Base-by-base conservation (phyloP, 768 basidiomycete species). In the Boletales sp. region DNA sequence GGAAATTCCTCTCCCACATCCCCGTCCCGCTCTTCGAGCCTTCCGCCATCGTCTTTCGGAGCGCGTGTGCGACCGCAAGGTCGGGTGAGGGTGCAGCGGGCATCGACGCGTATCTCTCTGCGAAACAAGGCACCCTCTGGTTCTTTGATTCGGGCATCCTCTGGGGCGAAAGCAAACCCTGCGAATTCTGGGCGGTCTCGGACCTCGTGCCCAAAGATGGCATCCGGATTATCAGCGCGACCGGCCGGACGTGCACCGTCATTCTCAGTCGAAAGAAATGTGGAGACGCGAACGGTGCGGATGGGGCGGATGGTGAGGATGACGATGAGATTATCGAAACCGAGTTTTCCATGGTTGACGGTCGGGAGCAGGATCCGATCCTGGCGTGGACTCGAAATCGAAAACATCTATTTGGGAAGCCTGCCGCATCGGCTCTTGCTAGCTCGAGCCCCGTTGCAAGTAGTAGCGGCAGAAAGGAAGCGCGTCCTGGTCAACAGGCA, bases 151-250 rank as follows among this genome's bases (percentile, higher is more conserved):
- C 72, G 19, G 88, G 87, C 7, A 74, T 90, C 14, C 74, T 90
- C 8, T 86, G 84, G 79, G 86, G 84, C 19, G 83, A 88, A 61
- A 80, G 78, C 60, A 86, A 85, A 54, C 86, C 86, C 3, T 87
- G 84, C 59, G 84, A 87, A 56, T 90, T 87, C 59, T 90, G 87
- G 82, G 68, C 82, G 4, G 66, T 85, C 19, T 71, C 74, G 40
- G 79, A 84, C 54, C 65, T 90, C n/a, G 62, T 78, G 15, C 67
- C 72, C 45, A 75, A 72, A 50, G 79, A 80, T 17, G 82, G 74
- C 14, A 69, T 81, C 55, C 59, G 79, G 42, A 63, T 86, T 19
- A 69, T 84, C 40, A 81, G 79, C 19, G 84, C 82, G 13, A 81
- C 79, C 8, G 89, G 87, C 5, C 71, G 85, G 38, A 86, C 80